Evolutionary conservation across 495 filamentous ascomycete genomes (phyloP).

Genomic region (Aspergillus campestris): DNA sequence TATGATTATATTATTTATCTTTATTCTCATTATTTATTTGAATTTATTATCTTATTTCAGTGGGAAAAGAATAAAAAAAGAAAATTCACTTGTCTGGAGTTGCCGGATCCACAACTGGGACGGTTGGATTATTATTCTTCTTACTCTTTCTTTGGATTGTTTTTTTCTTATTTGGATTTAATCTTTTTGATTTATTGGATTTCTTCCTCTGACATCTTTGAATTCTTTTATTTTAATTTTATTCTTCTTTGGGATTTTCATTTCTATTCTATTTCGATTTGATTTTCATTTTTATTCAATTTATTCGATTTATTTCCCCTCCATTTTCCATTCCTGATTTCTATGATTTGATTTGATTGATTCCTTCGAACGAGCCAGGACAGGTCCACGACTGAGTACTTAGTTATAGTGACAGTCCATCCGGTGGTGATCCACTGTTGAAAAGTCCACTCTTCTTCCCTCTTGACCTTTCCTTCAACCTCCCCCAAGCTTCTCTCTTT

Average conservation of each 20-base stretch:
- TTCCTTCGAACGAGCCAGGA: too few relatives aligned
- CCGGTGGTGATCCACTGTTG: slow-evolving; percentile 7
- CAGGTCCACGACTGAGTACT: slow-evolving; percentile 2
- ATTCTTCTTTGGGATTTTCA: not conserved
- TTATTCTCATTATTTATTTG: too few relatives aligned
- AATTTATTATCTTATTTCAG: too few relatives aligned
- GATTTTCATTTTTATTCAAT: slow-evolving; percentile 3
- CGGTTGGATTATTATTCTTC: slow-evolving; percentile 1
- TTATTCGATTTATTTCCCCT: not conserved
- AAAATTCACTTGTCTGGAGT: slow-evolving; percentile 4
- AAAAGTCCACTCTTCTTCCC: not conserved
- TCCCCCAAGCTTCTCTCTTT: slow-evolving; percentile 1
- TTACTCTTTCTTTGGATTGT: not conserved
- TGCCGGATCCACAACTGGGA: slow-evolving; percentile 11
- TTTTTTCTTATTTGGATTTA: not conserved
- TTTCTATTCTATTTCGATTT: slow-evolving; percentile 1
- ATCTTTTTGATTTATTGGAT: slow-evolving; percentile 1
- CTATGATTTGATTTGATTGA: not conserved
- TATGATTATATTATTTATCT: too few relatives aligned
- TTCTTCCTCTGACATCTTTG: not conserved
- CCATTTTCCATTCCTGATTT: not conserved
- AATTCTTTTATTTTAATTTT: not conserved
- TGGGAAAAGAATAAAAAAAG: slow-evolving; percentile 2
- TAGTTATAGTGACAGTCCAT: slow-evolving; percentile 12
- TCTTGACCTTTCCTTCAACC: not conserved